Evolutionary conservation across 2,329 filamentous ascomycete genomes (phyloP), one percentile per base, ranked within the genome.

Genomic region (Fusarium sp.): DNA sequence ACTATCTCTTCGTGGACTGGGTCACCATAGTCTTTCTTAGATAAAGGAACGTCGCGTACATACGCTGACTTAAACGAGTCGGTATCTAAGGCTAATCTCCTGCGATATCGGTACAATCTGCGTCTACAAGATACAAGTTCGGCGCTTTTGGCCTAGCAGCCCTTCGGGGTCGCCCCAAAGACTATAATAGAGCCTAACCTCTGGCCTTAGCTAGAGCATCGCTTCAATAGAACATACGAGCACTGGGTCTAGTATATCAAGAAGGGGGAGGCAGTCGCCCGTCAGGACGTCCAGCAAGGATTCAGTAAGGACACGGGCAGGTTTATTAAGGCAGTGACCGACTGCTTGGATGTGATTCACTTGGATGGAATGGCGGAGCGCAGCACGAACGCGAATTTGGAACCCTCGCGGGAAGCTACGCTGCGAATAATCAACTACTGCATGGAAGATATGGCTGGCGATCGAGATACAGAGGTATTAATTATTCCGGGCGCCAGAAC

Each of bases 381-480:
- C 24, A 57, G 22, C 7, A 16, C 13, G 9, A n/a, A 41, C 2
- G 13, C 22, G 24, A 59, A 67, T 22, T 16, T 67, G 16, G 50
- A 67, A 41, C 59, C 65, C 8, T 67, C 59, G 10, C 50, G 16
- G 14, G 22, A 41, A 41, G 50, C 65, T 50, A 67, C 59, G 6
- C 50, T 63, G 6, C 65, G 50, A 29, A 67, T 63, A 41, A 58
- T 67, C 9, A 7, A n/a, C 22, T 67, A 50, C 31, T 63, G 50
- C 31, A 50, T 63, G 39, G 29, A 59, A 18, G 65, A 63, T 22
- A 41, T 59, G 16, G 11, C 8, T 7, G 52, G 45, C 5, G 52
- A 67, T 58, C 37, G 22, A 41, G 65, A 67, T 41, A 50, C 11
- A 45, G 64, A 67, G 22, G 61, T 71, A 50, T 67, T 43, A 60